phyloP scores from a whole-genome alignment of 495 filamentous ascomycete genomes.

The Talaromyces liani region DNA sequence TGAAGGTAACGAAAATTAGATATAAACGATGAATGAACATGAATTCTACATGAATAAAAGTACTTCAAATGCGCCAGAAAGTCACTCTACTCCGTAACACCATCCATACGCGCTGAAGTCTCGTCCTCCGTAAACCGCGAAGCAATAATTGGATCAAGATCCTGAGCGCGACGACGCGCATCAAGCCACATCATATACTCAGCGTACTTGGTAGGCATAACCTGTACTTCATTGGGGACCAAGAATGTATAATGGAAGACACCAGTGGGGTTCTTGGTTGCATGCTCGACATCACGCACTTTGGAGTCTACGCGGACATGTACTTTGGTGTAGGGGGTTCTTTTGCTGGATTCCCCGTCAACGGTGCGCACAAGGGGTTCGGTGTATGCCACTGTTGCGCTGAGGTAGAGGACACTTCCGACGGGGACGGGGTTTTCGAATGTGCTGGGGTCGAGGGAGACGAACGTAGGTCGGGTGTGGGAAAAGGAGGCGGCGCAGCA shows the following conservation, averaged over 20 bases:
- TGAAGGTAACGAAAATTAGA: neutral
- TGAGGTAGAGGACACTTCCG: conserved; percentile 73
- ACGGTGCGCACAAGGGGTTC: conserved; percentile 48
- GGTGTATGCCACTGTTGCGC: conserved; percentile 69
- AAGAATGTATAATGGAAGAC: conserved; percentile 83
- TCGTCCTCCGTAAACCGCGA: conserved; percentile 26
- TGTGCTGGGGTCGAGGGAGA: conserved; percentile 70
- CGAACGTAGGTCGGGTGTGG: conserved; percentile 67
- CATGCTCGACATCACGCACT: conserved; percentile 73
- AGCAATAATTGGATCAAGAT: conserved; percentile 28
- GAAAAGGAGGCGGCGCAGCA: conserved; percentile 76
- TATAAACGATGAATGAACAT: neutral
- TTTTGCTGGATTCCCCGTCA: conserved; percentile 21
- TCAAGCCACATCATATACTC: conserved; percentile 80
- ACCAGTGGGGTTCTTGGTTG: conserved; percentile 64
- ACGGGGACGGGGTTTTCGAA: conserved; percentile 83
- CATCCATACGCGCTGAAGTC: conserved; percentile 33
- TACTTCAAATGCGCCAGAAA: neutral
- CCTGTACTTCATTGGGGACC: conserved; percentile 62
- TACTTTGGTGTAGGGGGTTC: conserved; percentile 51
- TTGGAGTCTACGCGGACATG: conserved; percentile 72
- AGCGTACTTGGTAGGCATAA: conserved; percentile 67
- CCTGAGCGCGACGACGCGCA: conserved; percentile 52
- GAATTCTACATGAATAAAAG: neutral
- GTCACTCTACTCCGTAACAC: conserved; percentile 36